Percentiles rank a stretch among this genome's conserved stretches.
Evolutionary conservation across 371 early-diverging fungal species (phyloP).

Genomic region (Chytridium lagenaria): DNA sequence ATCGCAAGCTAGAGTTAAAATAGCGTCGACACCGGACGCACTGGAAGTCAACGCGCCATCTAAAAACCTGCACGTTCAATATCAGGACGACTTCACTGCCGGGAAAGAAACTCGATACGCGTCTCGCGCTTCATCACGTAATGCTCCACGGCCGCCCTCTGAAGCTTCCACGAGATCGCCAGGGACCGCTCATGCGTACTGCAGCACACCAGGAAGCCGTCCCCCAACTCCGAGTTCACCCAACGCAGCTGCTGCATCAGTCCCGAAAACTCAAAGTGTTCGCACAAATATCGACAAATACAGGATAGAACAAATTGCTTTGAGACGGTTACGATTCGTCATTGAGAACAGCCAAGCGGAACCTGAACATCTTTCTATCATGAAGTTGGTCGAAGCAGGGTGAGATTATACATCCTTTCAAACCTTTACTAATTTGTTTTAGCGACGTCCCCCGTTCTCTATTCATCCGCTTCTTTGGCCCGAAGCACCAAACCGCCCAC

Average conservation of each 20-base stretch:
- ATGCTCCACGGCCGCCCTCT: not conserved
- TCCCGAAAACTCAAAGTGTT: constrained; percentile 42
- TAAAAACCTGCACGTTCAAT: too few relatives aligned
- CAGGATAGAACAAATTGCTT: constrained; percentile 52
- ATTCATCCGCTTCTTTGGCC: constrained; percentile 44
- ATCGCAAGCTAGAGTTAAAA: too few relatives aligned
- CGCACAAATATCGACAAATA: constrained; percentile 47
- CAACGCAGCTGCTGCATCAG: constrained; percentile 28
- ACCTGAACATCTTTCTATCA: constrained; percentile 45
- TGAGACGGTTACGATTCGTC: constrained; percentile 46
- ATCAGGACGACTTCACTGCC: not conserved
- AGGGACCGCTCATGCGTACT: constrained; percentile 7
- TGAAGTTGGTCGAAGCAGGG: constrained; percentile 51
- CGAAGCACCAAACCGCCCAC: constrained; percentile 36
- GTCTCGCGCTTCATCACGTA: too few relatives aligned
- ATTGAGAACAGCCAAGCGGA: constrained; percentile 48
- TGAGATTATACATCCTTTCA: constrained; percentile 13
- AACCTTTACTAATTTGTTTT: constrained; percentile 6
- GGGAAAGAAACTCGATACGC: too few relatives aligned
- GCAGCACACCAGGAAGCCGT: not conserved
- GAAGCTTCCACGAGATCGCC: not conserved
- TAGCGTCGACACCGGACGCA: too few relatives aligned
- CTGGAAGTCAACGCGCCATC: too few relatives aligned
- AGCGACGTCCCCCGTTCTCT: constrained; percentile 43
- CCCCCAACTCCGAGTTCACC: not conserved